phyloP scores from a whole-genome alignment of 2,329 filamentous ascomycete genomes.

The Aspergillus aculeatus region DNA sequence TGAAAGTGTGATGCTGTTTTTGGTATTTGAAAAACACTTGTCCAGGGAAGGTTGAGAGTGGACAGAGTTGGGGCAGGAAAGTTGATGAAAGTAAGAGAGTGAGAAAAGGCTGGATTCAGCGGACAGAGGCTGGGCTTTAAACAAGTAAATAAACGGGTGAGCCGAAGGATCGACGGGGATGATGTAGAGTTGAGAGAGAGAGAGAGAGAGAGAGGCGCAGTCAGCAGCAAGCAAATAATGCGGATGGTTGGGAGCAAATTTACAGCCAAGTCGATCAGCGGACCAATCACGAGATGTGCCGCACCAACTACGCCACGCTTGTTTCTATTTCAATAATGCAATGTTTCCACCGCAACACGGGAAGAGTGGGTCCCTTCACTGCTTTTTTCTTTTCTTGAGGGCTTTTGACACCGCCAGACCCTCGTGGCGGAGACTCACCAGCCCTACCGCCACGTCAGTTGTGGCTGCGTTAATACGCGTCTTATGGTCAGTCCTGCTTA shows the following conservation, averaged over 20 bases:
- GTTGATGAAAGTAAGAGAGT: conserved; percentile 6
- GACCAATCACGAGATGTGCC: conserved; percentile 16
- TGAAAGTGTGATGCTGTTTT: background rate
- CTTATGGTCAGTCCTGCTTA: background rate
- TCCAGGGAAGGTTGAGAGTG: background rate
- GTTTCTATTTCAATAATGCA: conserved; percentile 23
- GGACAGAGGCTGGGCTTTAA: conserved; percentile 10
- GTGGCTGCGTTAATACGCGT: conserved; percentile 18
- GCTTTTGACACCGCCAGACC: background rate
- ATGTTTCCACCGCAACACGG: conserved; percentile 16
- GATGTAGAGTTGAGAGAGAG: background rate
- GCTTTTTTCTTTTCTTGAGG: background rate
- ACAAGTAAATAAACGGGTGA: background rate
- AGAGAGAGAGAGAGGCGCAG: conserved; percentile 10
- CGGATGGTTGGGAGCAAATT: background rate
- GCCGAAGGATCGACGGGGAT: conserved; percentile 7
- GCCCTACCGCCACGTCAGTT: conserved; percentile 21
- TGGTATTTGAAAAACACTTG: background rate
- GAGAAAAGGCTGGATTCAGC: conserved; percentile 2
- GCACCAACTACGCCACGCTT: conserved; percentile 25
- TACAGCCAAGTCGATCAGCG: background rate
- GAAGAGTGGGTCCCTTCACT: background rate
- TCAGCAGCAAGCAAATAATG: background rate
- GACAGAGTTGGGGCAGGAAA: background rate
- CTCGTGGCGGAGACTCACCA: conserved; percentile 17